A percentile compares a stretch with the other conserved stretches of the same genome.
phyloP scores from a whole-genome alignment of 2,329 filamentous ascomycete species.

The Paraphaeosphaeria sporulosa region DNA sequence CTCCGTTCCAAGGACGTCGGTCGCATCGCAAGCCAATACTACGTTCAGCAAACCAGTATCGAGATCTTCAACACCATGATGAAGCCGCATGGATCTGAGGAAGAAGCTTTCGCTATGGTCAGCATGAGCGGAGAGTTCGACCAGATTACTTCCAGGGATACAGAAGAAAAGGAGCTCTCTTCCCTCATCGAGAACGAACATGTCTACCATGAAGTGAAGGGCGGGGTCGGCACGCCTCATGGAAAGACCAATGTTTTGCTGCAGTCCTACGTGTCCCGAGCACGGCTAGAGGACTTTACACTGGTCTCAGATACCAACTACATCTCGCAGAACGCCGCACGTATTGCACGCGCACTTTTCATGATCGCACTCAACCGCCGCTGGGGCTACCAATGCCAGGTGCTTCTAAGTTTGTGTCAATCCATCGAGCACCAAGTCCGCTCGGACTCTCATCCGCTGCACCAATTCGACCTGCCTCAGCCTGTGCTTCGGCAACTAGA shows the following conservation, averaged over 20 bases:
- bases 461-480: slow-evolving; percentile 90
- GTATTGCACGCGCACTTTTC: slow-evolving; percentile 93
- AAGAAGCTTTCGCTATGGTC: slow-evolving; percentile 94
- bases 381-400: slow-evolving; percentile 95
- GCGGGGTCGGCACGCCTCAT: slow-evolving; percentile 71
- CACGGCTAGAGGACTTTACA: slow-evolving; percentile 90
- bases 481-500: slow-evolving; percentile 86
- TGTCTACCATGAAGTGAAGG: slow-evolving; percentile 80
- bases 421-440: slow-evolving; percentile 96
- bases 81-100: slow-evolving; percentile 83
- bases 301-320: slow-evolving; percentile 91
- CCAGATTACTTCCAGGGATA: slow-evolving; percentile 92
- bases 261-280: slow-evolving; percentile 91
- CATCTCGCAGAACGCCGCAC: slow-evolving; percentile 91
- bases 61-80: slow-evolving; percentile 98
- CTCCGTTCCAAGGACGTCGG: slow-evolving; percentile 94
- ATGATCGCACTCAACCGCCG: slow-evolving; percentile 96
- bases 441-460: slow-evolving; percentile 92
- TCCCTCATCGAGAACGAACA: slow-evolving; percentile 70
- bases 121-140: slow-evolving; percentile 98
- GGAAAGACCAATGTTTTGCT: slow-evolving; percentile 95
- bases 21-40: slow-evolving; percentile 95
- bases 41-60: slow-evolving; percentile 91
- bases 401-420: slow-evolving; percentile 90
- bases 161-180: slow-evolving; percentile 85